A percentile compares a stretch with the other conserved stretches of the same genome.
phyloP scores from a whole-genome alignment of 805 yeast species.

The Myxozyma neglecta region DNA sequence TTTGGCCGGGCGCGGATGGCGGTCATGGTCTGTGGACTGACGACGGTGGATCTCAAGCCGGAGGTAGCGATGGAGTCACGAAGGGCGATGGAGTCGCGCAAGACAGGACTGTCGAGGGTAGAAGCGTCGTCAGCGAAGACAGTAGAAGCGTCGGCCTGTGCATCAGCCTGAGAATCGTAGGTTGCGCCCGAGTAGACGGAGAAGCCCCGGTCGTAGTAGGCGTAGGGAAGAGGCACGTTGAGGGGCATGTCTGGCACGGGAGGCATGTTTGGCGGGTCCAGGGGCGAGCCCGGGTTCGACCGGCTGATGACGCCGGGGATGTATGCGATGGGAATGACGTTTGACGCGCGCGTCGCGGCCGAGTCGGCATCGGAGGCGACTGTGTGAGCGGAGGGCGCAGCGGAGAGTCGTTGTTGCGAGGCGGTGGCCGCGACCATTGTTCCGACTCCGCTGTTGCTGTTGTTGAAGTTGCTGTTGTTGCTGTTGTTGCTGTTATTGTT shows the following conservation, averaged over 20 bases:
- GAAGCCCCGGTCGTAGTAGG: constrained; percentile 9
- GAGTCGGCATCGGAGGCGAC: constrained; percentile 54
- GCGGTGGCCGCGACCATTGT: too few species aligned
- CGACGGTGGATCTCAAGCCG: constrained; percentile 48
- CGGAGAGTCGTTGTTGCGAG: neutral
- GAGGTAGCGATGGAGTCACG: constrained; percentile 44
- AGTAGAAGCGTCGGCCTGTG: neutral
- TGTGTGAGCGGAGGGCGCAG: constrained; percentile 36
- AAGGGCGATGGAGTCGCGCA: constrained; percentile 40
- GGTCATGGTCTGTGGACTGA: constrained; percentile 53
- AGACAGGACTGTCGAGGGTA: too few species aligned
- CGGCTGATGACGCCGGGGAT: constrained; percentile 69
- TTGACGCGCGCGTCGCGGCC: constrained; percentile 69
- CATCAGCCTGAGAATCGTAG: constrained; percentile 23
- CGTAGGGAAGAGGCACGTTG: neutral
- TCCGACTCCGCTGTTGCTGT: too few species aligned
- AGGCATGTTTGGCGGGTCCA: constrained; percentile 29
- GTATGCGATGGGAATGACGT: constrained; percentile 14
- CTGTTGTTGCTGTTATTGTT: neutral
- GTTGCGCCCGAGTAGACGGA: constrained; percentile 28
- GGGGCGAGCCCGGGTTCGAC: constrained; percentile 22
- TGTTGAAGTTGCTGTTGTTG: neutral
- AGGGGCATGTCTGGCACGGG: constrained; percentile 35
- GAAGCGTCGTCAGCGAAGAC: too few species aligned
- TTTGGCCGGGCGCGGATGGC: constrained; percentile 77